These are phyloP conservation scores for Ceratonia siliqua DNA, from an alignment of 306 rosid genomes.

Conservation along the genomic window DNA sequence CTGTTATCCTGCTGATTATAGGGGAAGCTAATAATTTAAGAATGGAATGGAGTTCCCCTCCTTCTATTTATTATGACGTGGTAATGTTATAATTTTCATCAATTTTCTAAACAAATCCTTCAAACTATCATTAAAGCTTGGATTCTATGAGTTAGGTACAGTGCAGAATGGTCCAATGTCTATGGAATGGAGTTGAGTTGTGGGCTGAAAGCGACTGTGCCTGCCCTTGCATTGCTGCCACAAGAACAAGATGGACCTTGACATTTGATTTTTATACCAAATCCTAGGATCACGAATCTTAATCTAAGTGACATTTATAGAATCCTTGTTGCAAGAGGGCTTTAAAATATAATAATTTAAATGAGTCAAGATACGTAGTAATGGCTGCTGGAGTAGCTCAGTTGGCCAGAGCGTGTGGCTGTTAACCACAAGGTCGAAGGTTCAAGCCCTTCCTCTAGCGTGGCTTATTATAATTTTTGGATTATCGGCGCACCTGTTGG, in stretches of 20 bases:
- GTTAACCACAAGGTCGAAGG: constrained; percentile 41
- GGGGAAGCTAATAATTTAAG: too few relatives aligned
- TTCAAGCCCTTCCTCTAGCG: constrained; percentile 34
- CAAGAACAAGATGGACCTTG: not conserved
- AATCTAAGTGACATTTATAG: not conserved
- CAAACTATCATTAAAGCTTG: too few relatives aligned
- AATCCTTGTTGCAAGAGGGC: constrained; percentile 26
- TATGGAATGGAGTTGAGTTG: not conserved
- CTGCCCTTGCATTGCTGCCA: too few relatives aligned
- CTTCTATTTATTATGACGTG: too few relatives aligned
- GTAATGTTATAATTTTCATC: too few relatives aligned
- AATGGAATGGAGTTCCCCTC: too few relatives aligned
- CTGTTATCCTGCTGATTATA: too few relatives aligned
- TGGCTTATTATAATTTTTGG: too few relatives aligned
- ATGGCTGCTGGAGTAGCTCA: constrained; percentile 37
- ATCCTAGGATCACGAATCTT: constrained; percentile 21
- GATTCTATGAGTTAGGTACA: not conserved
- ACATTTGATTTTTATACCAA: not conserved
- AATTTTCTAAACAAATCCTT: too few relatives aligned
- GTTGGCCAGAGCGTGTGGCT: constrained; percentile 41
- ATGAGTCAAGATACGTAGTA: too few relatives aligned
- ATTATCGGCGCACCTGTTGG: too few relatives aligned
- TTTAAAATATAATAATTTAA: too few relatives aligned
- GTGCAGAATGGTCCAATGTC: not conserved
- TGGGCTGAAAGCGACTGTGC: not conserved